Base-by-base conservation (phyloP, 805 yeast genomes). In the Saturnispora silvae region DNA sequence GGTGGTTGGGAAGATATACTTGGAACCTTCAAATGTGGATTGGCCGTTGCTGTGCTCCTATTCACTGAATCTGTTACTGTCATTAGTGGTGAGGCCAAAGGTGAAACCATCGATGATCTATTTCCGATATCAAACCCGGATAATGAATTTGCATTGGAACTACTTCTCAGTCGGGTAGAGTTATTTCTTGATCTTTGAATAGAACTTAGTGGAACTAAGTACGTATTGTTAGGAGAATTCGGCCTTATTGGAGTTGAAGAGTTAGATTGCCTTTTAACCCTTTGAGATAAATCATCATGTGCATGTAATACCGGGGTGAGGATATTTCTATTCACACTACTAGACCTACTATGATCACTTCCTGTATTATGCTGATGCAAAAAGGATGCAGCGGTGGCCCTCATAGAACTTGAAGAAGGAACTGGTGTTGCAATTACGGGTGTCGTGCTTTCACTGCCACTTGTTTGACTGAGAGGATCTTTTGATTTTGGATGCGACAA, bases 181-280 rank as follows among this genome's bases (percentile, higher is more conserved):
- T 11, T 23, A 10, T 7, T 19, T 29, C 32, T 47, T 48, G 74
- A 77, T 46, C 75, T 63, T 48, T 76, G 84, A 16, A 77, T 65
- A 0, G 81, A 70, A 11, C 86, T 70, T 51, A 77, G 57, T 16
- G 79, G 80, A 1, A 72, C 67, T 58, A 42, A 56, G 56, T 54
- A 64, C 45, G 67, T 67, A 3, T 81, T 28, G 81, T 81, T 1
- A 80, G 71, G 28, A 59, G 37, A 36, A 16, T 23, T n/a, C n/a
- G 34, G 24, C 25, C 39, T 30, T 14, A 33, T 43, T 8, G 54
- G 46, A 19, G 45, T 56, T 31, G 48, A 50, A 5, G 41, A 29
- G 29, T 32, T 37, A 2, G 45, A 39, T 14, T 37, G 33, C 3
- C 40, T 26, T 22, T 33, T 37, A 19, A 37, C 23, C 20, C 40